phyloP scores from a whole-genome alignment of 2,329 filamentous ascomycete genomes.

The Trichoderma brevicompactum region DNA sequence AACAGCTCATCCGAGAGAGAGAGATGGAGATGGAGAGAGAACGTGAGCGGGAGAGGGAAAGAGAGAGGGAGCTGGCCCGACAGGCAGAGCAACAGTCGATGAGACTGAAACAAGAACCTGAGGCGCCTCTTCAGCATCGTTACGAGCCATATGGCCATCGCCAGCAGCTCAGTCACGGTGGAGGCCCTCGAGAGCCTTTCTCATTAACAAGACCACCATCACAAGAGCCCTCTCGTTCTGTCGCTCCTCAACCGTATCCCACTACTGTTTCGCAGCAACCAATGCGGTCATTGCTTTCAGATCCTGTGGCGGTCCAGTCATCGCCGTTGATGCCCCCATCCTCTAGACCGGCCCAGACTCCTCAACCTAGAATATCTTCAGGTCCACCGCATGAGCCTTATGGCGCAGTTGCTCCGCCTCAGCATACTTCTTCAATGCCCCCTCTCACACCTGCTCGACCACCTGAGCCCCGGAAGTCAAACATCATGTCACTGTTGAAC shows the following conservation, averaged over 20 bases:
- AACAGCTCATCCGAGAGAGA: conserved; percentile 24
- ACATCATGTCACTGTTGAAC: conserved; percentile 65
- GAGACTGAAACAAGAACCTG: conserved; percentile 56
- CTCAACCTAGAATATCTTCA: conserved; percentile 43
- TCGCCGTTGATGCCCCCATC: conserved; percentile 47
- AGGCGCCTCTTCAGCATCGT: conserved; percentile 47
- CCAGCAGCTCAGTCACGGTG: conserved; percentile 46
- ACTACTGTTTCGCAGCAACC: conserved; percentile 43
- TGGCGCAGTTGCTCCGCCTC: conserved; percentile 36
- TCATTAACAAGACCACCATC: conserved; percentile 46
- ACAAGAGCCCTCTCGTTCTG: conserved; percentile 51
- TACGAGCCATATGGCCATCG: conserved; percentile 52
- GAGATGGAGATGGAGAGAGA: conserved; percentile 31
- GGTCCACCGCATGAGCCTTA: conserved; percentile 41
- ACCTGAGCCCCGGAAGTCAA: conserved; percentile 62
- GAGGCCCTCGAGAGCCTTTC: conserved; percentile 47
- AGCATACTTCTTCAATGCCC: conserved; percentile 39
- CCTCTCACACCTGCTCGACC: conserved; percentile 46
- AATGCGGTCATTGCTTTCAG: conserved; percentile 48
- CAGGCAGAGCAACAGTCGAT: conserved; percentile 41
- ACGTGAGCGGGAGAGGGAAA: conserved; percentile 34
- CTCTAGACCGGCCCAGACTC: conserved; percentile 45
- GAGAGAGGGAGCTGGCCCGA: conserved; percentile 39
- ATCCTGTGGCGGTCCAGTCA: conserved; percentile 45
- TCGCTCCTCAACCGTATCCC: conserved; percentile 42